Evolutionary conservation across 352 stramenopile species (phyloP).

Genomic region (Phytophthora chlamydospora): DNA sequence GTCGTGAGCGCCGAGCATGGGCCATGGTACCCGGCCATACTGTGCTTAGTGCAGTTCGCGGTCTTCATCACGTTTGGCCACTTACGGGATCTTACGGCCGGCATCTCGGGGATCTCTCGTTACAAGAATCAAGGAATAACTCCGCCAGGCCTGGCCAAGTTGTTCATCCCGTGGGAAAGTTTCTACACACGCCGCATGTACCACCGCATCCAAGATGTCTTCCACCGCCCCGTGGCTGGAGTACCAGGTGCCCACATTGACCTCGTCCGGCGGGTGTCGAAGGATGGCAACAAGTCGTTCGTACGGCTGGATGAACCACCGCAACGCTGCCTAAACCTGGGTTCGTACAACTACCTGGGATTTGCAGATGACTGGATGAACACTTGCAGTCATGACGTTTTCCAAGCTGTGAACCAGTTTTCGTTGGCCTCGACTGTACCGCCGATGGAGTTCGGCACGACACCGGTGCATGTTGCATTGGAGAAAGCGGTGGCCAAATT

Average conservation of each 20-base stretch:
- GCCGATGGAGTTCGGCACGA: constrained; percentile 85
- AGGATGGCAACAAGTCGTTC: constrained; percentile 76
- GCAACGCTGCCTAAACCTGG: constrained; percentile 94
- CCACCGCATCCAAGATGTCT: constrained; percentile 94
- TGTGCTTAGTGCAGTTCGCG: constrained; percentile 79
- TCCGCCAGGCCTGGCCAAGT: constrained; percentile 80
- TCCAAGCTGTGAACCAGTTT: constrained; percentile 84
- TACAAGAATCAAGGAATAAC: constrained; percentile 49
- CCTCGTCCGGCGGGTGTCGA: constrained; percentile 90
- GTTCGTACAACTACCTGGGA: constrained; percentile 99
- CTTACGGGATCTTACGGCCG: constrained; percentile 64
- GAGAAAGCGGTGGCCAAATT: constrained; percentile 94
- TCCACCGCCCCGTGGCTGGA: constrained; percentile 70
- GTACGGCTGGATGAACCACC: constrained; percentile 52
- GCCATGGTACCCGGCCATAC: constrained; percentile 59
- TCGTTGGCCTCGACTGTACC: constrained; percentile 70
- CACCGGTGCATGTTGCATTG: constrained; percentile 91
- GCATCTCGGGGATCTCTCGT: constrained; percentile 63
- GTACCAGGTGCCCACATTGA: constrained; percentile 89
- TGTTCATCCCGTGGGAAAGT: constrained; percentile 96
- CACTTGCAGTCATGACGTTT: constrained; percentile 93
- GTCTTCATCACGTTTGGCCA: constrained; percentile 78
- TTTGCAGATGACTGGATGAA: constrained; percentile 99
- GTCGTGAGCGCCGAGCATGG: constrained; percentile 59
- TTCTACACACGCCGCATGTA: constrained; percentile 98